A percentile compares a stretch with the other conserved stretches of the same genome.
phyloP scores from a whole-genome alignment of 768 basidiomycete genomes.

The Serendipita sp. region DNA sequence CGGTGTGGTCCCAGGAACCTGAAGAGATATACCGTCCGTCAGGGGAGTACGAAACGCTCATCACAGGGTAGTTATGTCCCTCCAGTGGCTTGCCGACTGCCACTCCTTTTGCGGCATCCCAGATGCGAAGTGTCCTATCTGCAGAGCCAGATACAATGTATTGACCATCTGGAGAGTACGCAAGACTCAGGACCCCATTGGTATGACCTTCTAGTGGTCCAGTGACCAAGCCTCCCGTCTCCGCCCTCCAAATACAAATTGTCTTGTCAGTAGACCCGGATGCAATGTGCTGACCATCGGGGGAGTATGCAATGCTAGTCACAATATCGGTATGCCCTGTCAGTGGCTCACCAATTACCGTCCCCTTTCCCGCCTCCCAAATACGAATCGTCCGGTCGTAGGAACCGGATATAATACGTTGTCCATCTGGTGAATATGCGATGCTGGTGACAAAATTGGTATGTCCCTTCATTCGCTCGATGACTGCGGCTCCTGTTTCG shows the following conservation, averaged over 20 bases:
- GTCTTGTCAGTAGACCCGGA: slow-evolving; percentile 6
- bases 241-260: neutral
- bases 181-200: too few species aligned
- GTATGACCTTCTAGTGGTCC: slow-evolving; percentile 8
- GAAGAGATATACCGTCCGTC: too few species aligned
- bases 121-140: too few species aligned
- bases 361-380: slow-evolving; percentile 1
- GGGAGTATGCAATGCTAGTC: slow-evolving; percentile 5
- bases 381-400: neutral
- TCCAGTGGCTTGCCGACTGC: too few species aligned
- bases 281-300: neutral
- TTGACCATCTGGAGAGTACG: too few species aligned
- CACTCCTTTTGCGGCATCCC: too few species aligned
- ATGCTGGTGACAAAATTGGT: neutral
- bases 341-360: slow-evolving; percentile 1
- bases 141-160: too few species aligned
- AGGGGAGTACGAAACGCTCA: too few species aligned
- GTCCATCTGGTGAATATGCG: slow-evolving; percentile 9
- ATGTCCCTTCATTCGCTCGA: slow-evolving; percentile 14
- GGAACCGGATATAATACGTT: slow-evolving; percentile 6
- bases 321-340: neutral
- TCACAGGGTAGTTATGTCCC: too few species aligned
- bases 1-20: too few species aligned
- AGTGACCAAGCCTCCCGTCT: neutral
- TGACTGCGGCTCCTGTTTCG: too few species aligned